These are phyloP conservation scores for Suillus brevipes DNA, from an alignment of 768 basidiomycete species.

Conservation along the genomic window DNA sequence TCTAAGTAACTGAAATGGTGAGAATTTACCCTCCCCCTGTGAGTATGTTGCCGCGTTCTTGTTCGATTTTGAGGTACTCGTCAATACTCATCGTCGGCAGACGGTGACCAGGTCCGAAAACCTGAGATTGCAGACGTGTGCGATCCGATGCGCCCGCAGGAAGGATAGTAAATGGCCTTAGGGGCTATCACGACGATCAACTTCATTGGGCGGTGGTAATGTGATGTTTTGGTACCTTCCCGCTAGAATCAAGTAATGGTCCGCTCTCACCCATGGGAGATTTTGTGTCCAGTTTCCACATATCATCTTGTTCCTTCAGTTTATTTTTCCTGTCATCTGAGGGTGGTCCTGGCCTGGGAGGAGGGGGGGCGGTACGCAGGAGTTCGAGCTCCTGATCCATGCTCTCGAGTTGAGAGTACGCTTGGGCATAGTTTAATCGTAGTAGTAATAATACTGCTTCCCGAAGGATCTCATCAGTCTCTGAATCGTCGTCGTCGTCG, in stretches of 20 bases:
- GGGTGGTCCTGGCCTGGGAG: conserved; percentile 31
- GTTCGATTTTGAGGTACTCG: conserved; percentile 88
- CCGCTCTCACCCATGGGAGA: conserved; percentile 49
- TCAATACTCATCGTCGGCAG: conserved; percentile 96
- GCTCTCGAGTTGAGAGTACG: conserved; percentile 64
- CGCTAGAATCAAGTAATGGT: conserved; percentile 69
- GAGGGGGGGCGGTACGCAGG: conserved; percentile 53
- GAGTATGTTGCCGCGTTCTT: conserved; percentile 81
- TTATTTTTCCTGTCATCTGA: conserved; percentile 42
- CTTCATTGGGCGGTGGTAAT: not conserved
- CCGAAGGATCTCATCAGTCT: conserved; percentile 65
- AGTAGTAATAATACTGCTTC: conserved; percentile 70
- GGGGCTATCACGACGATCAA: conserved; percentile 51
- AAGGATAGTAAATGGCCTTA: conserved; percentile 91
- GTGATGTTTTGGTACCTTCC: conserved; percentile 55
- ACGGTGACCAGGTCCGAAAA: conserved; percentile 81
- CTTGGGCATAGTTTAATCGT: conserved; percentile 69
- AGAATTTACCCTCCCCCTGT: conserved; percentile 78
- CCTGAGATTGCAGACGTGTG: conserved; percentile 69
- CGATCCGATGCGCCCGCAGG: conserved; percentile 71
- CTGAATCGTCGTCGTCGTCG: conserved; percentile 49
- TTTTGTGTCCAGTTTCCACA: conserved; percentile 74
- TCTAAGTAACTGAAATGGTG: conserved; percentile 3
- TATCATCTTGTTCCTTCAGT: conserved; percentile 47
- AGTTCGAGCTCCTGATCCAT: conserved; percentile 74